Percentiles rank a stretch among this genome's conserved stretches.
Conservation (phyloP, 768 basidiomycete species). For the Suillus cothurnatus region DNA sequence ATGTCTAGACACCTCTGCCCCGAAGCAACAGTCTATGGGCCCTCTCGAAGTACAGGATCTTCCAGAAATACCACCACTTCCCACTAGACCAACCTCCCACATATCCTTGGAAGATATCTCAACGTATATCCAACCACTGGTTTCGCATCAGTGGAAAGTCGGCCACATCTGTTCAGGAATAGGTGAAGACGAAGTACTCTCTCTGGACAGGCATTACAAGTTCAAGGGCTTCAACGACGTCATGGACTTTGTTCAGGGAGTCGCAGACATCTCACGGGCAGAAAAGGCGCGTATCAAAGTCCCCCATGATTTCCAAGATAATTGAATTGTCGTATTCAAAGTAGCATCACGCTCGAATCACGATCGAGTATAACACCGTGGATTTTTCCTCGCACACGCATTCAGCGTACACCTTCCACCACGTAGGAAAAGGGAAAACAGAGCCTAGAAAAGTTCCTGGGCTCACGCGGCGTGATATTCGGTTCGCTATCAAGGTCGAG, state of each 20-base stretch:
- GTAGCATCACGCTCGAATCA: constrained; percentile 36
- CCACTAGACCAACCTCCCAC: constrained; percentile 38
- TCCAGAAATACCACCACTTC: constrained; percentile 29
- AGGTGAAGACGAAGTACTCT: constrained; percentile 19
- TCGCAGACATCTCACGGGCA: constrained; percentile 28
- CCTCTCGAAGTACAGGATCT: constrained; percentile 8
- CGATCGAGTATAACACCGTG: constrained; percentile 25
- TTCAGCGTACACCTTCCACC: constrained; percentile 21
- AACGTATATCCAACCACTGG: constrained; percentile 39
- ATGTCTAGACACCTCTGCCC: background rate
- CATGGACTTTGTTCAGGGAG: constrained; percentile 30
- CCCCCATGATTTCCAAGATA: background rate
- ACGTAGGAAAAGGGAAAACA: constrained; percentile 12
- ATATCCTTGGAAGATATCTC: constrained; percentile 35
- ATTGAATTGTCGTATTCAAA: constrained; percentile 4
- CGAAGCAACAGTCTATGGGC: constrained; percentile 8
- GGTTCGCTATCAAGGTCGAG: constrained; percentile 49
- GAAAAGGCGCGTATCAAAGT: constrained; percentile 31
- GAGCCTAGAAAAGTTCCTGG: constrained; percentile 35
- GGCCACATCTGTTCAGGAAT: constrained; percentile 13
- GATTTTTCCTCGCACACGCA: constrained; percentile 31
- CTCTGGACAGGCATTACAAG: constrained; percentile 30
- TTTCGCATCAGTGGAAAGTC: constrained; percentile 33
- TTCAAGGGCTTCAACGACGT: constrained; percentile 27
- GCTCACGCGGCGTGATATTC: constrained; percentile 53